Evolutionary conservation across 1,139 yeast genomes (phyloP).

Genomic region (Blastobotrys apis): DNA sequence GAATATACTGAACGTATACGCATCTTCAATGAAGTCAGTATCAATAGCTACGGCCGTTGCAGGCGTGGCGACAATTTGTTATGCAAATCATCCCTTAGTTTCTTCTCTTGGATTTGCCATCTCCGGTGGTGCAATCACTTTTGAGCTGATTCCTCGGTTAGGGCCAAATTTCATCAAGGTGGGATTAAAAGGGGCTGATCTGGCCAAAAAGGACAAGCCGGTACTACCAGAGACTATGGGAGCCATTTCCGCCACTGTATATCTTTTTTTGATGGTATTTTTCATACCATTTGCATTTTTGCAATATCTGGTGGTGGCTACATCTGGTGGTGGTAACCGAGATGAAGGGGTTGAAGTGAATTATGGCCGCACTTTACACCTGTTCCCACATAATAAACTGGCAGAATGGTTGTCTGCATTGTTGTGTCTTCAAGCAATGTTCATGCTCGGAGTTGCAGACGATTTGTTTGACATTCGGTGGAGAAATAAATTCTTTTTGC

Average conservation of each 20-base stretch:
- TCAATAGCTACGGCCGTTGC: constrained; percentile 5
- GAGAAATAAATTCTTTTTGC: constrained; percentile 94
- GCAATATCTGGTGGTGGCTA: constrained; percentile 62
- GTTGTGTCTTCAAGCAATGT: constrained; percentile 76
- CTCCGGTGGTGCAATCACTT: constrained; percentile 59
- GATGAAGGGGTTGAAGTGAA: constrained; percentile 36
- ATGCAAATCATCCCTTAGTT: constrained; percentile 27
- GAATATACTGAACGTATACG: too few relatives aligned
- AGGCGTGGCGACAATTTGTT: constrained; percentile 21
- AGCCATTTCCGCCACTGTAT: constrained; percentile 75
- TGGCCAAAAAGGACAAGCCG: constrained; percentile 68
- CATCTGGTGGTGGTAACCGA: constrained; percentile 54
- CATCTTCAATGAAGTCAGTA: constrained; percentile 7
- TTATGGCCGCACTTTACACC: constrained; percentile 18
- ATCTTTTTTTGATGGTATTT: constrained; percentile 72
- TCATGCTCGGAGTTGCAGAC: constrained; percentile 84
- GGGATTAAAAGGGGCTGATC: constrained; percentile 80
- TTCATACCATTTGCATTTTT: constrained; percentile 87
- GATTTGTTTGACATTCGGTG: constrained; percentile 93
- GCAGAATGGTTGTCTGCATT: constrained; percentile 84
- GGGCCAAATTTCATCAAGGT: constrained; percentile 63
- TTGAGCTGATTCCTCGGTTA: constrained; percentile 60
- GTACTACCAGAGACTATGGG: constrained; percentile 90
- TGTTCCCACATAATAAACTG: constrained; percentile 80
- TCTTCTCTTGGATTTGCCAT: constrained; percentile 55